Evolutionary conservation across 257 asterid species (phyloP).

Genomic region (Lantana camara): DNA sequence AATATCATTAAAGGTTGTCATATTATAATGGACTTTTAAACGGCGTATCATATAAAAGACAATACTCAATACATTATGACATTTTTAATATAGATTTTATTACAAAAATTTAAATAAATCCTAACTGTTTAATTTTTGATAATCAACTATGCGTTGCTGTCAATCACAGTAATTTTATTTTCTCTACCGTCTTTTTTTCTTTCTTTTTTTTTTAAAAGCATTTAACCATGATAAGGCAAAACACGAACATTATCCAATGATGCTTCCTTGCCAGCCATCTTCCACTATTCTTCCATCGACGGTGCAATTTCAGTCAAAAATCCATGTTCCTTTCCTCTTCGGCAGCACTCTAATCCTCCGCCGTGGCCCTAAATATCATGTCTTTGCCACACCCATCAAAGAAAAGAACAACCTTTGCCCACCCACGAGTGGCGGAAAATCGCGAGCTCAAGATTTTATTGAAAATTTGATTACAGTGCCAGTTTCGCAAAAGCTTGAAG

Average conservation of each 20-base stretch:
- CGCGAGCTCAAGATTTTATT: slow-evolving; percentile 32
- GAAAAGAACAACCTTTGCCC: slow-evolving; percentile 22
- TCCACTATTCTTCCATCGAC: slow-evolving; percentile 28
- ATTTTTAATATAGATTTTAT: too few species aligned
- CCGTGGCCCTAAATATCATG: background rate
- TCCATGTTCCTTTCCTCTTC: slow-evolving; percentile 21
- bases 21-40: too few species aligned
- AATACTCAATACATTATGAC: too few species aligned
- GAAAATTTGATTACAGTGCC: slow-evolving; percentile 24
- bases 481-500: slow-evolving; percentile 26
- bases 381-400: slow-evolving; percentile 13
- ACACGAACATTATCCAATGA: slow-evolving; percentile 18
- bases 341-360: slow-evolving; percentile 5
- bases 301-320: background rate
- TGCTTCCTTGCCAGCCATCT: slow-evolving; percentile 28
- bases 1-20: too few species aligned
- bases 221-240: background rate
- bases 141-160: too few species aligned
- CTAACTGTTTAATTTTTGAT: too few species aligned
- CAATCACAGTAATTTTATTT: too few species aligned
- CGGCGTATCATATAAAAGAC: too few species aligned
- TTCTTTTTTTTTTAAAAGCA: background rate
- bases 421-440: slow-evolving; percentile 24
- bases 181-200: too few species aligned
- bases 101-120: too few species aligned